Evolutionary conservation across 352 stramenopile genomes (phyloP), one percentile per base, ranked within the genome.

Genomic region (Thraustochytrium sp.): DNA sequence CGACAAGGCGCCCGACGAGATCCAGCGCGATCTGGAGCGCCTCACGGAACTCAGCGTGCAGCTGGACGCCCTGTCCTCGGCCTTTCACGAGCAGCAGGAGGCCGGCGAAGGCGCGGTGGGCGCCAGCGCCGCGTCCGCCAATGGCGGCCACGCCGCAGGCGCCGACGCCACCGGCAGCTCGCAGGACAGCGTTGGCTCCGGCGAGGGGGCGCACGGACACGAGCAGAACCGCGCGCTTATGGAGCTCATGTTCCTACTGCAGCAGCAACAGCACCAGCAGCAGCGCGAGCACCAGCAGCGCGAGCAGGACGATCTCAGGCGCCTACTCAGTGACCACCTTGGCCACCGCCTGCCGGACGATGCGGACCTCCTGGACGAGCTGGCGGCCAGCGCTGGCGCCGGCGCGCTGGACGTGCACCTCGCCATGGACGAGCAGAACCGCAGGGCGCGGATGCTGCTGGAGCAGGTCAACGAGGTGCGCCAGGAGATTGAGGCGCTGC

Each of bases 401-500:
- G 8, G 31, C 26, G 11, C 49, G 8, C 29, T 48, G 13, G 68
- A 64, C 26, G 51, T 80, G 18, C 34, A 80, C 29, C 68, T 65
- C 53, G 48, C 49, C 8, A 16, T 42, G 18, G 68, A 80, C 18
- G 8, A 63, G 44, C 34, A 80, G 3, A n/a, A 37, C 40, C 21
- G 62, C 18, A 37, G 3, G 29, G 49, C 68, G 37, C 68, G 40
- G 23, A 42, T 42, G 4, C 76, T 80, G 68, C 51, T 80, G 9
- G 21, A 80, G 29, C 34, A 80, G 31, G 44, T 80, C 4, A 68
- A 80, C 11, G 46, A 63, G 49, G n/a, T 80, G 16, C 68, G 68
- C 4, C 13, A 63, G 21, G 68, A 61, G 48, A 80, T 80, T 26
- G 68, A 18, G 8, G n/a, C 42, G 44, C 23, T 80, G 46, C 44